Percentiles rank a stretch among this genome's conserved stretches.
Conservation (phyloP, 2,329 filamentous ascomycete genomes). For the Boeremia lycopersici region DNA sequence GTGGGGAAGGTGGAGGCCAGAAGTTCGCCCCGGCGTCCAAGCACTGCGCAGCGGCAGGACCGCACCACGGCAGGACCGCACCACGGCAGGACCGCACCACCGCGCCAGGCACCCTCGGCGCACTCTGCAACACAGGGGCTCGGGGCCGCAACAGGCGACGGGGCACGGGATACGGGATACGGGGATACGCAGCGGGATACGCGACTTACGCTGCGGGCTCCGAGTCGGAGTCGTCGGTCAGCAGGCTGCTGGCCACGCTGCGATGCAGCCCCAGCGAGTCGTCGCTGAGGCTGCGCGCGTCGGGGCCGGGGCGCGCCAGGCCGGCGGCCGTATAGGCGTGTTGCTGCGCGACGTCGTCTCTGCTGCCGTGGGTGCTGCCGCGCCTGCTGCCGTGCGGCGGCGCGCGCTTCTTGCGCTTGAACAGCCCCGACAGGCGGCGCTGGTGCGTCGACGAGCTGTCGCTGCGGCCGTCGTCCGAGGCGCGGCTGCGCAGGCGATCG, state of each 20-base stretch:
- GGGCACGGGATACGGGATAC: neutral
- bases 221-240: conserved; percentile 57
- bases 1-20: conserved; percentile 31
- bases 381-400: too few relatives aligned
- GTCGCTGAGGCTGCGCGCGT: conserved; percentile 40
- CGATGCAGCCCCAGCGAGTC: conserved; percentile 52
- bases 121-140: conserved; percentile 9
- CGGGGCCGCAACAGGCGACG: neutral
- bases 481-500: conserved; percentile 48
- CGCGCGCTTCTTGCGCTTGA: conserved; percentile 53
- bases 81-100: too few relatives aligned
- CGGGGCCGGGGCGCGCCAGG: conserved; percentile 20
- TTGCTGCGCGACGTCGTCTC: conserved; percentile 33
- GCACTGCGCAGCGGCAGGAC: conserved; percentile 10
- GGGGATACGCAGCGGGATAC: conserved; percentile 14
- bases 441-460: conserved; percentile 47
- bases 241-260: conserved; percentile 56
- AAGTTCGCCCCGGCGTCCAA: conserved; percentile 26
- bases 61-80: too few relatives aligned
- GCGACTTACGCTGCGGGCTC: conserved; percentile 49
- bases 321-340: conserved; percentile 1
- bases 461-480: conserved; percentile 49
- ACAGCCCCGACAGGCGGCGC: conserved; percentile 60
- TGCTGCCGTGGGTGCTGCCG: conserved; percentile 24
- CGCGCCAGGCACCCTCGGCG: neutral